Base-by-base conservation (phyloP, 1,139 yeast genomes). In the Sugiyamaella sp. region DNA sequence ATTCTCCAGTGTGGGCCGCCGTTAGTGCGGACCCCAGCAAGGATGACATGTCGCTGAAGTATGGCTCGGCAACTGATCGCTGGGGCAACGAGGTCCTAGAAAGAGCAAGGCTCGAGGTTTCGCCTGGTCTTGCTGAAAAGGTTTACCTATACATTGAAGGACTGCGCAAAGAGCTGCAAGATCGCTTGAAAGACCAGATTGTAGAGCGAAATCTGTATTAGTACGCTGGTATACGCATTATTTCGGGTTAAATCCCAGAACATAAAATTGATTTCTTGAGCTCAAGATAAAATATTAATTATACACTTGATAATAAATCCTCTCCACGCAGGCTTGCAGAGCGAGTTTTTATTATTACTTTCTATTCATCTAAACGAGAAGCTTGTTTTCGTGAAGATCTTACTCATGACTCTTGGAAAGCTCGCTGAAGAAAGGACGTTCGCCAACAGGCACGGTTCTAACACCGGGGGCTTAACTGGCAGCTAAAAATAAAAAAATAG, bases 1-100 rank as follows among this genome's bases (percentile, higher is more conserved):
- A 86, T 66, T 89, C 97, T 0, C 89, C 95, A 1, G 78, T 84
- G 2, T 82, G 79, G 70, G 80, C 79, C 6, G 84, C 86, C 1
- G 67, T 76, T 8, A 59, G 74, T 44, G 80, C 82, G 0, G 76
- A 77, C 47, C 69, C 74, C 75, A 67, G 50, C 62, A 76, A 65
- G 66, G 75, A 74, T 63, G 74, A 64, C 40, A 86, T 84, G 66
- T 72, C 73, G 16, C 61, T 77, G 38, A 89, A 90, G 66, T 84
- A 85, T 58, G 96, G 96, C 2, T 87, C 96, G 21, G 86, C 90
- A 0, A 78, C 85, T 29, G 75, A 77, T 54, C 74, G 80, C 59
- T 73, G 72, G 53, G 97, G 97, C 2, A 66, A 72, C 22, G 96
- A 86, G 65, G 84, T 78, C 60, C 71, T 90, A 42, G 76, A 77